These are phyloP conservation scores for Yarrowia sp. DNA, from an alignment of 805 yeast genomes.

Conservation along the genomic window DNA sequence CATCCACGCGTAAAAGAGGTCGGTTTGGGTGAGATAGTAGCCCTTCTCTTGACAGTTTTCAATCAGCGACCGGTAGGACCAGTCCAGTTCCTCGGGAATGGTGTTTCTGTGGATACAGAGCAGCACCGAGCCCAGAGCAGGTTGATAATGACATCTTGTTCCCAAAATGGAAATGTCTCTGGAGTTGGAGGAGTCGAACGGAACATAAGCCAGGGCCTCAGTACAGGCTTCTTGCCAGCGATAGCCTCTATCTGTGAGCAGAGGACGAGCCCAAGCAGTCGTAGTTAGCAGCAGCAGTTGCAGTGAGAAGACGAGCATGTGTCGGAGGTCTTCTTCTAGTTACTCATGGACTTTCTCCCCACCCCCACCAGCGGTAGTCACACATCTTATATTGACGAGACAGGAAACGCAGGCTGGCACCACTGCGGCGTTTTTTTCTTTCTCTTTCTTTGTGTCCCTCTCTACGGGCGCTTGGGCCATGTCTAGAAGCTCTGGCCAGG, in stretches of 20 bases:
- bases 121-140: constrained; percentile 5
- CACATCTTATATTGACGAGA: not conserved
- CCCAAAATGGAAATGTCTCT: not conserved
- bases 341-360: not conserved
- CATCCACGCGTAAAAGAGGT: constrained; percentile 1
- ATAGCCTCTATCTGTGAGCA: constrained; percentile 6
- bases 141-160: constrained; percentile 1
- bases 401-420: not conserved
- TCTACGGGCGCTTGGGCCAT: not conserved
- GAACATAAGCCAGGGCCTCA: constrained; percentile 11
- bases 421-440: not conserved
- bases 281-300: not conserved
- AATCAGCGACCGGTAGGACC: constrained; percentile 2
- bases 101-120: constrained; percentile 1
- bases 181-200: not conserved
- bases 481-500: constrained; percentile 1
- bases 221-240: constrained; percentile 19
- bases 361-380: not conserved
- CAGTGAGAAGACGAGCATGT: not conserved
- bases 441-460: not conserved
- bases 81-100: not conserved
- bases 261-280: not conserved
- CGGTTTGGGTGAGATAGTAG: not conserved
- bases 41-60: not conserved
- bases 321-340: not conserved